Base-by-base conservation (phyloP, 73 alveolate species). In the Tetrahymena malaccensis region DNA sequence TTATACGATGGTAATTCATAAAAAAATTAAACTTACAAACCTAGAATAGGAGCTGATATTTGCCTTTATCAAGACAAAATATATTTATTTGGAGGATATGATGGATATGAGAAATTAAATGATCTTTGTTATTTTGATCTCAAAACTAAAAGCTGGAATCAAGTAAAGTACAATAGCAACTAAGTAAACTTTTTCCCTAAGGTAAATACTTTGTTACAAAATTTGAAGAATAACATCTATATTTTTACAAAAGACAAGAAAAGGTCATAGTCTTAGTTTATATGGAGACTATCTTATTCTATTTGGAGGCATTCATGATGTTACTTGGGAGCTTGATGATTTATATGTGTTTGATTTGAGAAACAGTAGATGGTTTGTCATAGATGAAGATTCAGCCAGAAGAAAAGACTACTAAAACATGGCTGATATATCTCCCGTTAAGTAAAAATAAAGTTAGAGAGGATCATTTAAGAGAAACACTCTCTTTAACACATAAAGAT, bases 241-340 rank as follows among this genome's bases (percentile, higher is more conserved):
- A 70, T 70, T 70, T 19, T 10, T 50, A 2, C 98, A 98, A 11
- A 83, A 58, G 85, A 96, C 95, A 12, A 98, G 99, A 94, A 94
- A 96, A 84, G 99, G 99, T 31, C 98, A 97, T 95, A 55, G 98
- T 10, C 50, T 96, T 84, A 95, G 96, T 12, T 27, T 93, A 0
- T 93, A 94, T 43, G 84, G 94, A 34, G 95, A 94, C 56, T 95
- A 97, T 38, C 95, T 98, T 31, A 85, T 96, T 38, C 37, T 98
- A 56, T 98, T 98, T 89, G 99, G 99, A 37, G 99, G 99, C 34
- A 98, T 98, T 57, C 97, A 96, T 43, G 98, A 96, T 70, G 96
- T 98, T 31, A 98, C 99, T 10, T 97, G 97, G 97, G 99, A 98
- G 94, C 89, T 97, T 31, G 97, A 97, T 94, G 99, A 98, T 55